Base-by-base conservation (phyloP, 1,284 basidiomycete genomes). In the Pseudozyma pruni region DNA sequence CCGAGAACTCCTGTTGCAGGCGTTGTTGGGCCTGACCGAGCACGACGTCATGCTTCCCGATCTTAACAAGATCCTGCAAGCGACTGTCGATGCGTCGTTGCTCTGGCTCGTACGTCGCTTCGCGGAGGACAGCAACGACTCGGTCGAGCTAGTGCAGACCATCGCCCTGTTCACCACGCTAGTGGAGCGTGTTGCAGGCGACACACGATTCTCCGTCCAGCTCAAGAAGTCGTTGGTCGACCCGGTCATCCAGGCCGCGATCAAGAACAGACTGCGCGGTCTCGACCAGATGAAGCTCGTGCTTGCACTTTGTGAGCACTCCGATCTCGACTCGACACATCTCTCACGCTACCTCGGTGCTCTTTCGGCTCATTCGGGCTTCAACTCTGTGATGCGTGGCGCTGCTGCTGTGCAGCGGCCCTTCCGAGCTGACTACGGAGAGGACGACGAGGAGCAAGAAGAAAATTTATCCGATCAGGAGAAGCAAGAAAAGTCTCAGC, bases 191-290 rank as follows among this genome's bases (percentile, higher is more conserved):
- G 11, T 42, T 31, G 25, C 22, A n/a, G 35, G 17, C 17, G 39
- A 45, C 31, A 8, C 38, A 1, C 10, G 33, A 2, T n/a, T 58
- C 6, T 14, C 38, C 5, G 19, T 73, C n/a, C 59, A 62, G 39
- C 82, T 88, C 33, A 90, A 89, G 64, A 71, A 86, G 1, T 87
- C 90, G 68, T 82, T 90, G 8, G 88, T 88, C 0, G 94, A 97
- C 61, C 89, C 91, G 0, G 83, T 93, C 22, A 77, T 95, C 32
- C 86, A 87, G 7, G 87, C 88, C 0, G 85, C 88, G 2, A 84
- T 91, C 33, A 89, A 89, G 72, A 85, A 87, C 61, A 85, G 87
- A 14, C 82, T 93, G 11, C 76, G 83, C 0, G 85, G 86, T 41
- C 37, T 72, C 0, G 66, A 73, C 10, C 86, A 85, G 8, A 74